Conservation (phyloP, 1,139 yeast genomes). For the Suhomyces kunorum region DNA sequence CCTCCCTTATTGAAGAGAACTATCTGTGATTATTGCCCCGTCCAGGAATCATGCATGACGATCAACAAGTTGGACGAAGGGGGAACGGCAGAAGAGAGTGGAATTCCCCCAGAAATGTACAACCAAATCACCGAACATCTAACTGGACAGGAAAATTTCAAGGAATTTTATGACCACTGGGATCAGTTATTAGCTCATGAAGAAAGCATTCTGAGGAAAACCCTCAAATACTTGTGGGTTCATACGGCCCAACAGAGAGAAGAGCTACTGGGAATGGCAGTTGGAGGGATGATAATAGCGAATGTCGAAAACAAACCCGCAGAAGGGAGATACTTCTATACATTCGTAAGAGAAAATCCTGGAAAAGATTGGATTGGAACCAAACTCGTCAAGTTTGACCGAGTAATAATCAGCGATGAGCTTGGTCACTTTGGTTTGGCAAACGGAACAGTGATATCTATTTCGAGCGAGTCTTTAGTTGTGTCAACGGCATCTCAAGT, state of each 20-base stretch:
- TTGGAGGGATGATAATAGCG: conserved; percentile 48
- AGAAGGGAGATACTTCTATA: conserved; percentile 42
- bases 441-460: conserved; percentile 54
- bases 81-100: conserved; percentile 53
- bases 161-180: conserved; percentile 69
- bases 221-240: conserved; percentile 70
- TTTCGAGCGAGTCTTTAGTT: conserved; percentile 39
- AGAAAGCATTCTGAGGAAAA: conserved; percentile 56
- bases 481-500: conserved; percentile 56
- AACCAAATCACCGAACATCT: conserved; percentile 54
- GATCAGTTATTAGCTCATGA: conserved; percentile 72
- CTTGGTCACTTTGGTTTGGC: conserved; percentile 75
- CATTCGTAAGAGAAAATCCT: conserved; percentile 39
- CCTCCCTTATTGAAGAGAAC: conserved; percentile 62
- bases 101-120: conserved; percentile 49
- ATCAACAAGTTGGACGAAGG: conserved; percentile 60
- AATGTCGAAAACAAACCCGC: conserved; percentile 27
- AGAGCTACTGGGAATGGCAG: conserved; percentile 55
- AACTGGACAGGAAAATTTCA: conserved; percentile 36
- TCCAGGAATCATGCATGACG: conserved; percentile 66
- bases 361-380: conserved; percentile 21
- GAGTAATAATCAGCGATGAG: conserved; percentile 77
- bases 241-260: conserved; percentile 64
- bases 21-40: conserved; percentile 69
- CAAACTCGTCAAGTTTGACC: conserved; percentile 53